A percentile compares a stretch with the other conserved stretches of the same genome.
phyloP scores from a whole-genome alignment of 208 protist genomes.

The Leishmania turanica region DNA sequence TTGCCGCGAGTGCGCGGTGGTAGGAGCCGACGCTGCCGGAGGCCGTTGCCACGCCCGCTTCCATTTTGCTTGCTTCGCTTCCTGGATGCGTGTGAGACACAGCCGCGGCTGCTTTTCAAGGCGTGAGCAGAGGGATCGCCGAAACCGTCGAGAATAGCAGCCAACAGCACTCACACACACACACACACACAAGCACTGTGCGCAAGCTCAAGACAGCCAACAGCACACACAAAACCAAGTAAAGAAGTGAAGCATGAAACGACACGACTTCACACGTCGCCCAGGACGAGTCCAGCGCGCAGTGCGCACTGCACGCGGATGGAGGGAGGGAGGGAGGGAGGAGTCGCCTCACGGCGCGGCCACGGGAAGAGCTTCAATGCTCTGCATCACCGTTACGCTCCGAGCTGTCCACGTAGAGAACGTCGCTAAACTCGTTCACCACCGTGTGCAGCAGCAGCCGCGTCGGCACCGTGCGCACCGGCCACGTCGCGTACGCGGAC shows the following conservation, averaged over 20 bases:
- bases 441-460: slow-evolving; percentile 75
- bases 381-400: slow-evolving; percentile 5
- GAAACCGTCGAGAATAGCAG: neutral
- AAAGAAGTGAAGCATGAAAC: neutral
- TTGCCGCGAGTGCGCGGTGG: neutral
- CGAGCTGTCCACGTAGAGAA: slow-evolving; percentile 46
- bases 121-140: neutral
- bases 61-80: neutral
- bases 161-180: neutral
- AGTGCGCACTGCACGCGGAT: neutral
- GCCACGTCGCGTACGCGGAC: slow-evolving; percentile 46
- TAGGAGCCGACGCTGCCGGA: neutral
- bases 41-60: neutral
- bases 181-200: no score
- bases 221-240: no score
- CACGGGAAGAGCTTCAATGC: slow-evolving; percentile 22
- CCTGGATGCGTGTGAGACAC: neutral
- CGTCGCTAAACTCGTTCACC: slow-evolving; percentile 84
- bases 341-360: neutral
- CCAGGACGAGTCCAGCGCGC: neutral
- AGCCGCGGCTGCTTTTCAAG: neutral
- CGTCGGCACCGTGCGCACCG: slow-evolving; percentile 63
- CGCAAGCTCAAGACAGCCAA: no score
- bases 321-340: neutral
- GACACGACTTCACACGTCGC: neutral